phyloP scores from a whole-genome alignment of 2,329 filamentous ascomycete species.

The Colletotrichum siamense region DNA sequence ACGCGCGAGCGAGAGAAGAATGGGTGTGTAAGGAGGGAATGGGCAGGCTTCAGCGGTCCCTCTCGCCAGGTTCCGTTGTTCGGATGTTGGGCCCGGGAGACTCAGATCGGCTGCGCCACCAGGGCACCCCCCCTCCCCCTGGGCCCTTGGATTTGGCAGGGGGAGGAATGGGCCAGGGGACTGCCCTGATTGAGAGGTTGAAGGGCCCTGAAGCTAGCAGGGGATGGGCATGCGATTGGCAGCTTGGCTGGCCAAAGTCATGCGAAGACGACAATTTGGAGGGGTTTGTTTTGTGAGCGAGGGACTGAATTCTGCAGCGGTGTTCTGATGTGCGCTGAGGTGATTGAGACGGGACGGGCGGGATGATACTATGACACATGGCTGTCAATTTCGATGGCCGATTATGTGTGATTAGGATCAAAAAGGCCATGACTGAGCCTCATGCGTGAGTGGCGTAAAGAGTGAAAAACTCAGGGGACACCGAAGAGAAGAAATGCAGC shows the following conservation, averaged over 20 bases:
- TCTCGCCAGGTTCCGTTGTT: background rate
- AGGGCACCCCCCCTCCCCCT: background rate
- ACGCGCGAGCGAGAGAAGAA: background rate
- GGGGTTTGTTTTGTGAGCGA: background rate
- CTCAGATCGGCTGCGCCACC: conserved; percentile 18
- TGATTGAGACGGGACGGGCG: background rate
- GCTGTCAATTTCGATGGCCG: background rate
- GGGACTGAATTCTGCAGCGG: background rate
- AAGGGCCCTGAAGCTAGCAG: conserved; percentile 4
- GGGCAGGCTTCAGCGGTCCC: background rate
- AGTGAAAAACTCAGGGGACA: background rate
- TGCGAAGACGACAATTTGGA: background rate
- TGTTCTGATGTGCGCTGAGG: background rate
- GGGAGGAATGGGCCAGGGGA: background rate
- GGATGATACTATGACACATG: background rate
- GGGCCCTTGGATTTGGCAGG: background rate
- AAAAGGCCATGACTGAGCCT: background rate
- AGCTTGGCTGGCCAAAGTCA: background rate
- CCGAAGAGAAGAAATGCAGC: background rate
- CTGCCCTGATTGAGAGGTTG: conserved; percentile 1
- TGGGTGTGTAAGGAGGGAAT: background rate
- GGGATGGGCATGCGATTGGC: background rate
- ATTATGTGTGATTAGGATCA: background rate
- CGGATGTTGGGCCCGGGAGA: conserved; percentile 17
- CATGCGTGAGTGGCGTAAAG: background rate